These are phyloP conservation scores for Tulasnella sp. DNA, from an alignment of 768 basidiomycete species.

Conservation along the genomic window DNA sequence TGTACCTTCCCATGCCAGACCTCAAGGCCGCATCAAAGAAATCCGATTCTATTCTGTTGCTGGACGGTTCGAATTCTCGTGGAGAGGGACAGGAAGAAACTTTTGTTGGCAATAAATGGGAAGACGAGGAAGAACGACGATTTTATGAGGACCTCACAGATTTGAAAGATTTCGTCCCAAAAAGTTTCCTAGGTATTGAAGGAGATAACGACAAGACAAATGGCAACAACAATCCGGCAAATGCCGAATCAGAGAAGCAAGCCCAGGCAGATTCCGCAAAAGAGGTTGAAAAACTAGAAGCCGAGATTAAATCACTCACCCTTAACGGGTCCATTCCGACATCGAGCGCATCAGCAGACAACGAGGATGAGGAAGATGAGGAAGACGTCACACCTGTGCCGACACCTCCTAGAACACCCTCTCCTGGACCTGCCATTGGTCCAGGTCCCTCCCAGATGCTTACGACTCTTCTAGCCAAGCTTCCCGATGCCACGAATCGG, in stretches of 20 bases:
- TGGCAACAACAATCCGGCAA: not conserved
- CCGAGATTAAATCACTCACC: conserved; percentile 1
- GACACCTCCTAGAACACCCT: conserved; percentile 35
- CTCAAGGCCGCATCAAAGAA: conserved; percentile 77
- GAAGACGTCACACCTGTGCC: conserved; percentile 35
- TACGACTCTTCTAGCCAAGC: conserved; percentile 74
- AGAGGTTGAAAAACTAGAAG: conserved; percentile 42
- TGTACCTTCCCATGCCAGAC: conserved; percentile 65
- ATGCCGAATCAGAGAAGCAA: conserved; percentile 36
- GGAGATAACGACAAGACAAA: conserved; percentile 7
- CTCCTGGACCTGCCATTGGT: conserved; percentile 20
- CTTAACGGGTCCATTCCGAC: conserved; percentile 18
- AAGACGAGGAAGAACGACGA: conserved; percentile 88
- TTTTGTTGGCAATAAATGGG: conserved; percentile 84
- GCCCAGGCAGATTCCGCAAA: conserved; percentile 35
- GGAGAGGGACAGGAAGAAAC: conserved; percentile 47
- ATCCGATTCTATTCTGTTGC: conserved; percentile 50
- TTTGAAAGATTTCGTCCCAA: conserved; percentile 82
- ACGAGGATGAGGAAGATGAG: conserved; percentile 33
- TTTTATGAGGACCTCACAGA: conserved; percentile 93
- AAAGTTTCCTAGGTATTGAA: conserved; percentile 66
- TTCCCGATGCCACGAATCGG: conserved; percentile 90
- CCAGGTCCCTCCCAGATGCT: conserved; percentile 84
- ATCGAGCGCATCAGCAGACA: conserved; percentile 5
- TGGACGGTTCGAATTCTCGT: conserved; percentile 37